These are phyloP conservation scores for Thyridium curvatum DNA, from an alignment of 2,329 filamentous ascomycete species.

Conservation along the genomic window DNA sequence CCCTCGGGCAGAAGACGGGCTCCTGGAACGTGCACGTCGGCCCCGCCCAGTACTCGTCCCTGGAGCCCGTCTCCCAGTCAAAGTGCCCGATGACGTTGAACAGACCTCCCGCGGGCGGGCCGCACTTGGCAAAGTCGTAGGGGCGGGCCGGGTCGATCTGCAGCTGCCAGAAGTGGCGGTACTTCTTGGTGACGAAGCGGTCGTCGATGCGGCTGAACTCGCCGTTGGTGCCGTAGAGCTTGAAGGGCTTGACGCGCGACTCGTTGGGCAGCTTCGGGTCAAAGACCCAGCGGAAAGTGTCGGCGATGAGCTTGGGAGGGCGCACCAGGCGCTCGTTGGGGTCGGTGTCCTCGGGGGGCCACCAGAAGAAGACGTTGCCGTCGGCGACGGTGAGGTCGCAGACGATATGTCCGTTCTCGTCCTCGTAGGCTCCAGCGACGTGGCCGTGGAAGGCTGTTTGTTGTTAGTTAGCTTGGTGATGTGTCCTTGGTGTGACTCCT, in stretches of 20 bases:
- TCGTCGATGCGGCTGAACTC: slow-evolving; percentile 45
- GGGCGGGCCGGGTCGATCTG: slow-evolving; percentile 25
- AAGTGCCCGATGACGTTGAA: slow-evolving; percentile 42
- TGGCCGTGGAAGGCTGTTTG: slow-evolving; percentile 36
- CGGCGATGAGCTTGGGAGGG: slow-evolving; percentile 25
- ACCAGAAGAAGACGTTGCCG: slow-evolving; percentile 40
- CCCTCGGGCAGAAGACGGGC: slow-evolving; percentile 43
- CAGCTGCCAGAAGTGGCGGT: slow-evolving; percentile 40
- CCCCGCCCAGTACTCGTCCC: slow-evolving; percentile 37
- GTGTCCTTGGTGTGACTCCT: too few relatives aligned
- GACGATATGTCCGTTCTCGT: slow-evolving; percentile 35
- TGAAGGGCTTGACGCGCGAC: slow-evolving; percentile 26
- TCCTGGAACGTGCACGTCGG: slow-evolving; percentile 43
- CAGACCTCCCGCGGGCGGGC: slow-evolving; percentile 31
- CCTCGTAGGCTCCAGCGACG: slow-evolving; percentile 40
- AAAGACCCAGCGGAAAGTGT: slow-evolving; percentile 32
- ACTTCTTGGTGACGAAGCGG: slow-evolving; percentile 34
- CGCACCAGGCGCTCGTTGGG: slow-evolving; percentile 15
- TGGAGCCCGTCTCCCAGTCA: slow-evolving; percentile 28
- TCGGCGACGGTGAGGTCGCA: slow-evolving; percentile 35
- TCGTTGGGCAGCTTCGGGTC: slow-evolving; percentile 26
- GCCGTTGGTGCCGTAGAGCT: slow-evolving; percentile 34
- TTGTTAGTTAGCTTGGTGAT: too few relatives aligned
- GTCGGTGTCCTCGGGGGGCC: slow-evolving; percentile 23
- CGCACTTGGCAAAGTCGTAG: slow-evolving; percentile 37